A percentile compares a stretch with the other conserved stretches of the same genome.
Conservation (phyloP, 176 grass and related monocot species). For the Microstegium vimineum region DNA sequence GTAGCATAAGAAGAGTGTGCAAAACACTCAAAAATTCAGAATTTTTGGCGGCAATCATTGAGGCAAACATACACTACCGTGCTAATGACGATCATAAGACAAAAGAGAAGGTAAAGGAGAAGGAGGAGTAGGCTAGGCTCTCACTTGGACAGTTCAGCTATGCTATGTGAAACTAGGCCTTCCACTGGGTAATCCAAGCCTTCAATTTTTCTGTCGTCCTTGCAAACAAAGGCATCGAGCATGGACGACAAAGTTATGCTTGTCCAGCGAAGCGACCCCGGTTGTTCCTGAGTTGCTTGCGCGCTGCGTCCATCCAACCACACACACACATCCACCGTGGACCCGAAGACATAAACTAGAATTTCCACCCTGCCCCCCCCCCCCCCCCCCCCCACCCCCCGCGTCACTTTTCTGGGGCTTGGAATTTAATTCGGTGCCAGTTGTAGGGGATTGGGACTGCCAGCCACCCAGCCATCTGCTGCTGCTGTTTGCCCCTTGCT, state of each 20-base stretch:
- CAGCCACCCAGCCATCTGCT: constrained; percentile 37
- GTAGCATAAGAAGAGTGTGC: neutral
- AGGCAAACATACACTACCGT: neutral
- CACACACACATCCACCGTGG: constrained; percentile 38
- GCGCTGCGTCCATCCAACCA: constrained; percentile 35
- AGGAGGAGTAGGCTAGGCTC: neutral
- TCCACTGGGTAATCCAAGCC: constrained; percentile 4
- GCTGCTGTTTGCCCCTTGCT: constrained; percentile 41
- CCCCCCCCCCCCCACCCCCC: too few relatives aligned
- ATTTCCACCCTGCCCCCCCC: neutral
- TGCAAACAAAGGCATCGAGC: constrained; percentile 12
- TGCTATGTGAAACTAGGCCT: constrained; percentile 13
- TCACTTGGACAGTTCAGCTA: neutral
- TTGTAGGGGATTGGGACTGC: constrained; percentile 49
- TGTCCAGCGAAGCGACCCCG: constrained; percentile 19
- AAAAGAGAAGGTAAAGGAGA: neutral
- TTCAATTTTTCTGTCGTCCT: constrained; percentile 26
- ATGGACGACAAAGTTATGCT: constrained; percentile 33
- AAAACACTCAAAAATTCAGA: neutral
- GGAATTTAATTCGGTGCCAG: constrained; percentile 42
- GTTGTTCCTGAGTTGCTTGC: constrained; percentile 35
- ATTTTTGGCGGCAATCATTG: constrained; percentile 3
- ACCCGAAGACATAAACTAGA: constrained; percentile 40
- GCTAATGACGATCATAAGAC: neutral
- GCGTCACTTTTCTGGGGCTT: constrained; percentile 11